Evolutionary conservation across 2,329 filamentous ascomycete species (phyloP), one percentile per base, ranked within the genome.

Genomic region (Leptoxyphium fumago): DNA sequence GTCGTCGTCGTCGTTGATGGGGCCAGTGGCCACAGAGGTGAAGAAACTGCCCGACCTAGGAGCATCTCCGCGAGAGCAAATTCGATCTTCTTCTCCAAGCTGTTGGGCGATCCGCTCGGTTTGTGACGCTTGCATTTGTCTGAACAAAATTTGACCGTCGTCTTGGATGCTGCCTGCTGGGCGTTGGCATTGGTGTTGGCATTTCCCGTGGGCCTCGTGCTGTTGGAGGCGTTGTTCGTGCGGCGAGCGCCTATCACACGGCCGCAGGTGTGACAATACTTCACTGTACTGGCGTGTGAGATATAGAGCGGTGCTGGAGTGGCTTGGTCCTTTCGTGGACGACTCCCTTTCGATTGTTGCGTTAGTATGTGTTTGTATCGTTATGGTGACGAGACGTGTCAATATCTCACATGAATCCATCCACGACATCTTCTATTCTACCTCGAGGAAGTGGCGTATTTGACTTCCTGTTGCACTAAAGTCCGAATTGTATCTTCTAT

Each of bases 201-300:
- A n/a, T 58, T 53, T 4, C 57, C 48, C 38, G 29, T 57, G 51
- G 2, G 52, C 53, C 40, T 64, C 64, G 32, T 48, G 52, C 32
- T 28, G 2, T 28, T 13, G 30, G 18, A 9, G 29, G 10, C 14
- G 2, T 4, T 14, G 9, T 18, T 11, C 11, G 21, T 9, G 11
- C 28, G 11, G 5, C 51, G 39, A 54, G 59, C 56, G 49, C 69
- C 67, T 34, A 77, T 75, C 2, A 74, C 66, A 36, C 74, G 64
- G 1, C 76, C 74, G 50, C 74, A 79, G 10, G 70, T 69, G 47
- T 70, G 68, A 50, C 74, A 77, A 55, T 78, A 78, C 1, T 70
- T 68, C 0, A 69, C 70, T 21, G 62, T 56, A 40, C 73, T 70
- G 38, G 66, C 65, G 1, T 61, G 54, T 1, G 63, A 63, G 21